phyloP scores from a whole-genome alignment of 257 asterid species.

The Thymus quinquecostatus region DNA sequence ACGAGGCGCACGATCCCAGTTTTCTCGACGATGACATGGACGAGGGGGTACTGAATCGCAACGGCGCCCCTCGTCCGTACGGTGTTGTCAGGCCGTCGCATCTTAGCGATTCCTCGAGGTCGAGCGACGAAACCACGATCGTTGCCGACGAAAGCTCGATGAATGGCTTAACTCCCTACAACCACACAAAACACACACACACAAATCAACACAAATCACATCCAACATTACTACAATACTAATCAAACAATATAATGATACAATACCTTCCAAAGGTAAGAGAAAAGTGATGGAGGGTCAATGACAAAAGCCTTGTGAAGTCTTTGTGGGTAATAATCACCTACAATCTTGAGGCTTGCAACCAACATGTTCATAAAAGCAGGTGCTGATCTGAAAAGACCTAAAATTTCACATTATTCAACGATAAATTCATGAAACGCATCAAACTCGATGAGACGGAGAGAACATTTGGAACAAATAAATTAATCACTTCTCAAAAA shows the following conservation, averaged over 20 bases:
- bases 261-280: constrained; percentile 86
- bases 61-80: constrained; percentile 59
- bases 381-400: constrained; percentile 86
- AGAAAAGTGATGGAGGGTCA: constrained; percentile 83
- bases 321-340: constrained; percentile 68
- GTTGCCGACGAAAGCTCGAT: constrained; percentile 64
- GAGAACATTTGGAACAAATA: neutral
- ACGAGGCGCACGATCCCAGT: constrained; percentile 70
- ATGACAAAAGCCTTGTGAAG: constrained; percentile 78
- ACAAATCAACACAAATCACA: neutral
- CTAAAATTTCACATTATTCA: constrained; percentile 50
- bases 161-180: constrained; percentile 73
- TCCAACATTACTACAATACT: neutral
- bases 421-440: neutral
- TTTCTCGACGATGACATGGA: constrained; percentile 41
- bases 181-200: neutral
- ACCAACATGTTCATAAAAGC: constrained; percentile 70
- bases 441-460: too few relatives aligned
- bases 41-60: constrained; percentile 48
- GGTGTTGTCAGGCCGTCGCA: constrained; percentile 42
- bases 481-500: constrained; percentile 22
- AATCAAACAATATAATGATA: neutral
- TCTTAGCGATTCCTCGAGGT: constrained; percentile 59
- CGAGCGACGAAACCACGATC: constrained; percentile 49
- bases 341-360: constrained; percentile 64